These are phyloP conservation scores for Cercophora sp. DNA, from an alignment of 495 filamentous ascomycete genomes.

Conservation along the genomic window DNA sequence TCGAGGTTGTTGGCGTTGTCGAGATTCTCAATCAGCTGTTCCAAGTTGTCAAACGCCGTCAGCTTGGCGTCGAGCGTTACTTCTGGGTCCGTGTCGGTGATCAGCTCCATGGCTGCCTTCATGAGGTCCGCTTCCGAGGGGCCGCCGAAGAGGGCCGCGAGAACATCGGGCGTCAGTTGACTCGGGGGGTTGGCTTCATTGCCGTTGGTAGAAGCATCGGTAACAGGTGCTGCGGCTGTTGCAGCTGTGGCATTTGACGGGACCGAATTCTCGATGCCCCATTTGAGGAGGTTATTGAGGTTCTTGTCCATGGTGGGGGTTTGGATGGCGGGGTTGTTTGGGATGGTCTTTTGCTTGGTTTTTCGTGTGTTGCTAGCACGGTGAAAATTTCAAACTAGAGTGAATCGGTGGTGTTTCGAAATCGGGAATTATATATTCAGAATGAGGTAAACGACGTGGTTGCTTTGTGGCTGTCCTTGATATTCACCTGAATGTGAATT, in stretches of 20 bases:
- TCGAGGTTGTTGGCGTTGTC: constrained; percentile 95
- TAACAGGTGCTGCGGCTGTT: constrained; percentile 21
- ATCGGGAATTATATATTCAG: too few relatives aligned
- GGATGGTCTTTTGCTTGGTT: constrained; percentile 3
- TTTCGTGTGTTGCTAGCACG: too few relatives aligned
- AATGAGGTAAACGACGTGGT: too few relatives aligned
- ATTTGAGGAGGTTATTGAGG: constrained; percentile 77
- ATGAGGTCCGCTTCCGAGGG: constrained; percentile 89
- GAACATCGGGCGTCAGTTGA: constrained; percentile 57
- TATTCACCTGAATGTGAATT: background rate
- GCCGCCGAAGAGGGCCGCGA: constrained; percentile 69
- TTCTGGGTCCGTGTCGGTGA: constrained; percentile 55
- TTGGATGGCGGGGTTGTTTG: constrained; percentile 13
- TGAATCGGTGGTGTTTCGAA: too few relatives aligned
- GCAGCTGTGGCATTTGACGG: constrained; percentile 12
- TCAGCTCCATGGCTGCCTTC: constrained; percentile 72
- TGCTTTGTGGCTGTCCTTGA: too few relatives aligned
- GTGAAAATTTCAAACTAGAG: too few relatives aligned
- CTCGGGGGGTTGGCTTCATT: constrained; percentile 7
- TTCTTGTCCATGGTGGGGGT: constrained; percentile 47
- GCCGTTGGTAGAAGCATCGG: constrained; percentile 19
- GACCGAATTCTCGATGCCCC: constrained; percentile 76
- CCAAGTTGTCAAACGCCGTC: constrained; percentile 92
- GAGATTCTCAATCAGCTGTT: constrained; percentile 83
- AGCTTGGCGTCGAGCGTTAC: constrained; percentile 71